phyloP scores from a whole-genome alignment of 2,329 filamentous ascomycete genomes.

The Diaporthe sp. region DNA sequence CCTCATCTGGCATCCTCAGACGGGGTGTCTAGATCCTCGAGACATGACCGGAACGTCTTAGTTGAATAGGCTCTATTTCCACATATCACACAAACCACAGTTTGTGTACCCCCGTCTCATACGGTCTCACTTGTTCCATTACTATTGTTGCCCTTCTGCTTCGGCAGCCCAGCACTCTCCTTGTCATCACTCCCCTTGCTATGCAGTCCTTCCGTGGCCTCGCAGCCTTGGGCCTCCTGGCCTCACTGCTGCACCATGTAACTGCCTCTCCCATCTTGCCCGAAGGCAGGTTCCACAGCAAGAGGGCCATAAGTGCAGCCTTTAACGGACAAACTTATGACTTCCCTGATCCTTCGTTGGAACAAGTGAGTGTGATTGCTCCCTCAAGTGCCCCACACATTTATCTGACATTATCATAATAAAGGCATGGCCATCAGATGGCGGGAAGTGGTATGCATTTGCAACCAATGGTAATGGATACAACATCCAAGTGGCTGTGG shows the following conservation, averaged over 20 bases:
- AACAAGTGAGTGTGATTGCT: constrained; percentile 52
- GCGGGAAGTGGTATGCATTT: constrained; percentile 69
- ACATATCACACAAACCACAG: constrained; percentile 9
- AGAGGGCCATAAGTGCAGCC: constrained; percentile 35
- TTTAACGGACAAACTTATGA: constrained; percentile 48
- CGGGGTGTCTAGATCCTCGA: constrained; percentile 5
- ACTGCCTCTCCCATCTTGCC: constrained; percentile 24
- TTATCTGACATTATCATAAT: constrained; percentile 1
- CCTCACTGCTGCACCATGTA: constrained; percentile 28
- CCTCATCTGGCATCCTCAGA: constrained; percentile 32
- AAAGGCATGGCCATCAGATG: constrained; percentile 51
- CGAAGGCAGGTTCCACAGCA: constrained; percentile 14
- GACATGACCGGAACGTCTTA: not conserved
- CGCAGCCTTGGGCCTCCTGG: constrained; percentile 32
- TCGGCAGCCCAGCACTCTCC: not conserved
- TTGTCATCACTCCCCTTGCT: constrained; percentile 11
- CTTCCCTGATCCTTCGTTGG: constrained; percentile 69
- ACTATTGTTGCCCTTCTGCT: not conserved
- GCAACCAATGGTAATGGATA: constrained; percentile 65
- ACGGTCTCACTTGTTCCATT: not conserved
- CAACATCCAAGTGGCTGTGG: constrained; percentile 68
- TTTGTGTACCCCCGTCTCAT: constrained; percentile 19
- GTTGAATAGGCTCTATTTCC: not conserved
- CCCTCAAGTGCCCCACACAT: not conserved
- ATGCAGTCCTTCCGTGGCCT: constrained; percentile 27